Base-by-base conservation (phyloP, 352 stramenopile genomes). In the Phytophthora melonis region DNA sequence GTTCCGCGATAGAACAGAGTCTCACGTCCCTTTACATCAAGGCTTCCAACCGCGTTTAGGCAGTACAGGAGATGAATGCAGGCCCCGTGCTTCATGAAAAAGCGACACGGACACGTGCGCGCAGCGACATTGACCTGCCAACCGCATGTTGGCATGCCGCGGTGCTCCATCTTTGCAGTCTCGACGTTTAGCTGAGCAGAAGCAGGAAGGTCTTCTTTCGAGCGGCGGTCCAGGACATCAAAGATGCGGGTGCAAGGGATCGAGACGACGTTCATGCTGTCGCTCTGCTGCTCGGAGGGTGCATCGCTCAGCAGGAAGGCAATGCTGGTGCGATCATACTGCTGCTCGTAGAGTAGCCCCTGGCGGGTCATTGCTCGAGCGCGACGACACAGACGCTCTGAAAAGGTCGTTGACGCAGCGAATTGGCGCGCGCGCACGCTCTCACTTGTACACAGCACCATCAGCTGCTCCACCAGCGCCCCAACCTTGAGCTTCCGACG, bases 21-120 rank as follows among this genome's bases (percentile, higher is more conserved):
- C 9, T 60, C 64, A 1, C 64, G n/a, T 4, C 64, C 64, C 25
- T 30, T 45, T 1, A n/a, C 27, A 25, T 49, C 55, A 1, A 71
- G 18, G 14, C 21, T 30, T 7, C 56, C 57, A 2, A 36, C n/a
- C 3, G 43, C 34, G 1, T 21, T 56, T 2, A 68, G 21, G 8
- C 62, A 53, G 27, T 53, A 61, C 11, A 76, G 52, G 0, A 72
- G 16, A 52, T 76, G 68, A 3, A 68, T 43, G 19, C 69, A 72
- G 9, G n/a, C 39, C 0, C 53, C 56, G 9, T 41, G 39, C 39
- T 72, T 72, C 18, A 49, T 55, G 32, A n/a, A 70, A 11, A 27
- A 34, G 2, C 32, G 39, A 13, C 68, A 74, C 9, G 55, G 68
- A 18, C 47, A 75, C 0, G 5, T 52, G 3, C 32, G 53, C 13